phyloP scores from a whole-genome alignment of 2,329 filamentous ascomycete genomes.

The Fusarium sp. region DNA sequence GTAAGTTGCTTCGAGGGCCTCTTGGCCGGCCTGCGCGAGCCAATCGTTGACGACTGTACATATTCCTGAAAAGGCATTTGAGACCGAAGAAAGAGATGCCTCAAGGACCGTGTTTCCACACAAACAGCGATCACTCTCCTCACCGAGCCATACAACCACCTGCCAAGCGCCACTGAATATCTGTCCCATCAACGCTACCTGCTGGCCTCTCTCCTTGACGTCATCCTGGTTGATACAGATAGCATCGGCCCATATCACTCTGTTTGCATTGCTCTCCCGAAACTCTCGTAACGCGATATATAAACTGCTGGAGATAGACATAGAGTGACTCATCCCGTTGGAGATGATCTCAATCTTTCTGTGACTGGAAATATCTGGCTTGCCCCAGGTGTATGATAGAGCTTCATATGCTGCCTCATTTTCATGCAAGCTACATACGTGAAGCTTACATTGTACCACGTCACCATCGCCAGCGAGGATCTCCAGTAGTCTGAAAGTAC shows the following conservation, averaged over 20 bases:
- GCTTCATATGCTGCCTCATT: neutral
- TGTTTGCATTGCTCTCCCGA: rapidly evolving
- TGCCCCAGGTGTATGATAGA: neutral
- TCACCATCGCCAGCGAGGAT: neutral
- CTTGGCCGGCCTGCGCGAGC: rapidly evolving
- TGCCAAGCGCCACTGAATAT: neutral
- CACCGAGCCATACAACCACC: rapidly evolving
- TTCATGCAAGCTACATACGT: neutral
- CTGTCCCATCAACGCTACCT: neutral
- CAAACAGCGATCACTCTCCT: rapidly evolving
- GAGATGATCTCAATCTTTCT: neutral
- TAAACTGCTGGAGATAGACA: rapidly evolving
- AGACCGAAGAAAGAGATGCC: rapidly evolving
- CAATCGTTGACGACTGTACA: neutral
- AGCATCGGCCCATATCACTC: neutral
- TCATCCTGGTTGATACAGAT: neutral
- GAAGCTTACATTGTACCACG: neutral
- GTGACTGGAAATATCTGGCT: rapidly evolving
- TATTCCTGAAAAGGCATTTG: rapidly evolving
- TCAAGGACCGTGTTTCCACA: neutral
- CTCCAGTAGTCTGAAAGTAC: neutral
- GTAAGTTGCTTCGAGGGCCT: neutral
- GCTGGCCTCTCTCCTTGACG: neutral
- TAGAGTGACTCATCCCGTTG: rapidly evolving
- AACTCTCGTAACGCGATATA: neutral